Evolutionary conservation across 2,329 filamentous ascomycete genomes (phyloP).

Genomic region (Fusarium acutatum): DNA sequence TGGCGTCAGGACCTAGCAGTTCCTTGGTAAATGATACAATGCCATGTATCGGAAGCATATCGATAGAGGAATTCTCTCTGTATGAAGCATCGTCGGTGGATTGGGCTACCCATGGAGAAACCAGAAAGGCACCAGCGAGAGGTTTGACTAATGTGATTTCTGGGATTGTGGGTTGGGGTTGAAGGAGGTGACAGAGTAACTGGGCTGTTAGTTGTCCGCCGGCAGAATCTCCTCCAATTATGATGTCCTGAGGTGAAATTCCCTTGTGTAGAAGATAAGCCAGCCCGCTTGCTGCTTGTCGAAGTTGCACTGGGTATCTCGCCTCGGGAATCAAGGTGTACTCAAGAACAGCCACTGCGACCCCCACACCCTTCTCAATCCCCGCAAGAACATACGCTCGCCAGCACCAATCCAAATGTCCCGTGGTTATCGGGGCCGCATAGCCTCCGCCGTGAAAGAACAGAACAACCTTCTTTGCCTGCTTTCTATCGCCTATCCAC

Average conservation of each 20-base stretch:
- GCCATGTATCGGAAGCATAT: background rate
- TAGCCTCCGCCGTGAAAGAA: background rate
- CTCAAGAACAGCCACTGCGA: background rate
- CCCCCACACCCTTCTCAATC: background rate
- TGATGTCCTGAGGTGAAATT: background rate
- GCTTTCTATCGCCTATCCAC: background rate
- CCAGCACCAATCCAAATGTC: background rate
- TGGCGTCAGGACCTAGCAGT: background rate
- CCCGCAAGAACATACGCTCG: background rate
- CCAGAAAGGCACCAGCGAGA: background rate
- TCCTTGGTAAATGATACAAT: background rate
- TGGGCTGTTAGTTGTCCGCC: background rate
- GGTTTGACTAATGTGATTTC: background rate
- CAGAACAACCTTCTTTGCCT: background rate
- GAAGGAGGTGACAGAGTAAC: background rate
- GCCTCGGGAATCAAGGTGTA: background rate
- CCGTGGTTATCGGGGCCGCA: background rate
- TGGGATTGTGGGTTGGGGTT: background rate
- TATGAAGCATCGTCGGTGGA: background rate
- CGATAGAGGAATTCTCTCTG: background rate
- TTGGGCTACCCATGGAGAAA: background rate
- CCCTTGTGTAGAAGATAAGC: background rate
- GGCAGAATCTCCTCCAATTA: background rate
- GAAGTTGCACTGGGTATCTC: background rate
- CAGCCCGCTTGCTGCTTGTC: background rate